These are phyloP conservation scores for Polygonum aviculare DNA, from an alignment of 148 eudicot species.

Conservation along the genomic window DNA sequence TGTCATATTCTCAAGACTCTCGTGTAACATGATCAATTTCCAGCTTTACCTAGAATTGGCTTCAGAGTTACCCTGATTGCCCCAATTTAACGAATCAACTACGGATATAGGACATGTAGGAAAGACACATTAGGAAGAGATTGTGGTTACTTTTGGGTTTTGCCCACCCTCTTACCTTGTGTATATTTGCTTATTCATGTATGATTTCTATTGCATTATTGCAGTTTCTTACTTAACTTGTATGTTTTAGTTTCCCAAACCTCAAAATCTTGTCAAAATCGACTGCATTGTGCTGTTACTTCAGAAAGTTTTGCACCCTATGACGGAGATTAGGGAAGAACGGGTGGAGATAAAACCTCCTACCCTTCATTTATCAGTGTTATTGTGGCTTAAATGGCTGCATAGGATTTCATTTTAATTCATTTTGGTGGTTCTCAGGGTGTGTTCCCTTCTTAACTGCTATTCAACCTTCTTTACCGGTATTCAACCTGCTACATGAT, in stretches of 20 bases:
- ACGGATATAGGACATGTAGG: not conserved
- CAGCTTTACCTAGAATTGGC: not conserved
- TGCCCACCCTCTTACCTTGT: not conserved
- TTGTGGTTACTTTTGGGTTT: not conserved
- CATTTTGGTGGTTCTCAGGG: not conserved
- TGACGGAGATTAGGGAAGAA: not conserved
- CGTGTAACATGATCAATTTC: not conserved
- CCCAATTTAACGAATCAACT: not conserved
- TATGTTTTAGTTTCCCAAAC: not conserved
- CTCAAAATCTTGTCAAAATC: not conserved
- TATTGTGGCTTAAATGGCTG: not conserved
- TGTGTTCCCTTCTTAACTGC: not conserved
- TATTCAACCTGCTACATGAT: not conserved
- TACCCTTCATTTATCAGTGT: not conserved
- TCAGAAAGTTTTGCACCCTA: not conserved
- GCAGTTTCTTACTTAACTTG: not conserved
- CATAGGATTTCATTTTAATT: not conserved
- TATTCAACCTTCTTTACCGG: not conserved
- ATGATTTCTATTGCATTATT: not conserved
- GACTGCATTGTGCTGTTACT: not conserved
- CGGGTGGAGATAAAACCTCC: not conserved
- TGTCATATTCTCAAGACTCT: not conserved
- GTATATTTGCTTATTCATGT: not conserved
- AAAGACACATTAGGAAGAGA: not conserved
- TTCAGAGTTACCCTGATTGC: not conserved